Evolutionary conservation across 2,329 filamentous ascomycete genomes (phyloP).

Genomic region (Cadophora sp.): DNA sequence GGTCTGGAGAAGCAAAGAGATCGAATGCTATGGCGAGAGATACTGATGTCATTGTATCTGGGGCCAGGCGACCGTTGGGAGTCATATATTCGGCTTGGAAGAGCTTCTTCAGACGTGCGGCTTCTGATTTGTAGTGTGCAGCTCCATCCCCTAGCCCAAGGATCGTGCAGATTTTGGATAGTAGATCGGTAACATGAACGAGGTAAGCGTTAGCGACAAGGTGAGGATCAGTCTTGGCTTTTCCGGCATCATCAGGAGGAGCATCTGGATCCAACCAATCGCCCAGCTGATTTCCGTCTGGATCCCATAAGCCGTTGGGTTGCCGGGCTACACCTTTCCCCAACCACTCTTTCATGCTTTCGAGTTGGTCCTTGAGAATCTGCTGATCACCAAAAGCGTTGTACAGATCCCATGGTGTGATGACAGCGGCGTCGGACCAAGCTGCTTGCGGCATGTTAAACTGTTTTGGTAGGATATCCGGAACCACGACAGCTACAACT

Average conservation of each 20-base stretch:
- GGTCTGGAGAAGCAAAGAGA: slow-evolving; percentile 27
- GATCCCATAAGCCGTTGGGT: slow-evolving; percentile 50
- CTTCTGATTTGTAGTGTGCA: slow-evolving; percentile 36
- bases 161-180: slow-evolving; percentile 46
- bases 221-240: slow-evolving; percentile 49
- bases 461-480: slow-evolving; percentile 19
- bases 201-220: slow-evolving; percentile 57
- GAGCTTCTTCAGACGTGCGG: slow-evolving; percentile 29
- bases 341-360: slow-evolving; percentile 27
- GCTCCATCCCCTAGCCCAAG: slow-evolving; percentile 41
- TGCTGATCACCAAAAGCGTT: slow-evolving; percentile 20
- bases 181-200: slow-evolving; percentile 50
- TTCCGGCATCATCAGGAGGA: slow-evolving; percentile 49
- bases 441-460: slow-evolving; percentile 22
- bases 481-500: slow-evolving; percentile 20
- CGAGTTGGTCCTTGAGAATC: slow-evolving; percentile 17
- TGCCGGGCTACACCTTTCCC: slow-evolving; percentile 46
- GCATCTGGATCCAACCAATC: slow-evolving; percentile 59
- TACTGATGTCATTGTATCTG: slow-evolving; percentile 43
- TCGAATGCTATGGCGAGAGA: slow-evolving; percentile 40
- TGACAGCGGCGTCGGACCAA: slow-evolving; percentile 27
- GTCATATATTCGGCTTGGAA: slow-evolving; percentile 45
- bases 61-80: slow-evolving; percentile 34
- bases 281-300: slow-evolving; percentile 48
- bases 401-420: slow-evolving; percentile 28